A percentile compares a stretch with the other conserved stretches of the same genome.
Conservation (phyloP, 441 rosid species). For the Croton laevigatus region DNA sequence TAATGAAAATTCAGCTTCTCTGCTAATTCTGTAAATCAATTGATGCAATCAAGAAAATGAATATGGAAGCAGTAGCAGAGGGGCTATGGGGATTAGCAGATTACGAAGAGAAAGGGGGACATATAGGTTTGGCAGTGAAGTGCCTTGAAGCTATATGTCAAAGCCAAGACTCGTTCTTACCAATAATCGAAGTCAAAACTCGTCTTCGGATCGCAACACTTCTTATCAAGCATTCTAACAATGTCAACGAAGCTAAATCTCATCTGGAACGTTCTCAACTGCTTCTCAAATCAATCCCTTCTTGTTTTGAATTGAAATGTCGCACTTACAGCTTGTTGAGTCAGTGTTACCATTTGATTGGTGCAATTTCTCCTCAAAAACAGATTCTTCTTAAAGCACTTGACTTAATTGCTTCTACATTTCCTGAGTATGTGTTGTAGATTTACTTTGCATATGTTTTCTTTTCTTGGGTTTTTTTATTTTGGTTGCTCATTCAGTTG, state of each 20-base stretch:
- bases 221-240: slow-evolving; percentile 77
- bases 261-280: slow-evolving; percentile 88
- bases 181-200: slow-evolving; percentile 81
- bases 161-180: slow-evolving; percentile 62
- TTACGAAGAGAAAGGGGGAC: slow-evolving; percentile 63
- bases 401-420: slow-evolving; percentile 51
- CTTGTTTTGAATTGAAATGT: slow-evolving; percentile 85
- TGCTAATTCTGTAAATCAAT: background rate
- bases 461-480: background rate
- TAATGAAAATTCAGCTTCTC: background rate
- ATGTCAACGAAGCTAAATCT: slow-evolving; percentile 75
- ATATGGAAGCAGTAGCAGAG: slow-evolving; percentile 78
- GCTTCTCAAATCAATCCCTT: slow-evolving; percentile 79
- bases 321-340: slow-evolving; percentile 76
- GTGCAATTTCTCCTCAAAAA: slow-evolving; percentile 74
- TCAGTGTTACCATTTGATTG: slow-evolving; percentile 87
- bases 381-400: slow-evolving; percentile 74
- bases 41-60: background rate
- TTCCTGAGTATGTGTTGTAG: slow-evolving; percentile 36
- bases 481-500: background rate
- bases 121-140: slow-evolving; percentile 73
- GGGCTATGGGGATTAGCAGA: slow-evolving; percentile 95
- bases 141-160: slow-evolving; percentile 93
- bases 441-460: background rate
- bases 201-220: slow-evolving; percentile 80